A percentile compares a stretch with the other conserved stretches of the same genome.
Evolutionary conservation across 495 filamentous ascomycete species (phyloP).

Genomic region (Neurospora sp.): DNA sequence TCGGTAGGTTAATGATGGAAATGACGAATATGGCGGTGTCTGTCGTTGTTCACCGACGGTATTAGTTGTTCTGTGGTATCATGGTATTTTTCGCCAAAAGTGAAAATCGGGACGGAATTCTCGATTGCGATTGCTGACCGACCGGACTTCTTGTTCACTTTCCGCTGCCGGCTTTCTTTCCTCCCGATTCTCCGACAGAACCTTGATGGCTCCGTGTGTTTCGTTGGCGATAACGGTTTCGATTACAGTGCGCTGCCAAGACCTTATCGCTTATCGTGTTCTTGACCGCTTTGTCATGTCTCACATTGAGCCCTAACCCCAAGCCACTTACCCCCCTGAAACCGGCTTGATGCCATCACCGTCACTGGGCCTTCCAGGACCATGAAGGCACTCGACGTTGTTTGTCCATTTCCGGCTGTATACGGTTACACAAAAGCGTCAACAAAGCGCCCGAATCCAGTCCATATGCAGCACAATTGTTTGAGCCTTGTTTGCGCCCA

Average conservation of each 20-base stretch:
- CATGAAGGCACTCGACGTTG: background rate
- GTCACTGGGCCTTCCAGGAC: background rate
- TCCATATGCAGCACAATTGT: background rate
- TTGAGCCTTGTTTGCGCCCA: background rate
- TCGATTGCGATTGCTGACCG: background rate
- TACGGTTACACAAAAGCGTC: background rate
- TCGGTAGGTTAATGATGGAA: background rate
- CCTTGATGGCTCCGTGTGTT: background rate
- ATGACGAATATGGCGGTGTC: background rate
- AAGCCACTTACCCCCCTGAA: background rate
- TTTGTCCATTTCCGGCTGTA: background rate
- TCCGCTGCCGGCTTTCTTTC: background rate
- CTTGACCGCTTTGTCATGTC: background rate
- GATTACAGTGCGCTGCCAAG: background rate
- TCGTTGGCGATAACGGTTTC: background rate
- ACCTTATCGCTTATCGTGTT: background rate
- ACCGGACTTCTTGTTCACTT: background rate
- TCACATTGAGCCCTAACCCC: background rate
- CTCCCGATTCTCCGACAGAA: too few relatives aligned
- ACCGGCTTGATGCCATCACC: background rate
- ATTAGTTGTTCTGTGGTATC: background rate
- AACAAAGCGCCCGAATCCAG: background rate
- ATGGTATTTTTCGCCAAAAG: too few relatives aligned
- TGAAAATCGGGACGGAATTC: background rate
- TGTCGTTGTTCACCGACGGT: background rate